Base-by-base conservation (phyloP, 1,139 yeast species). In the Torulaspora globosa region DNA sequence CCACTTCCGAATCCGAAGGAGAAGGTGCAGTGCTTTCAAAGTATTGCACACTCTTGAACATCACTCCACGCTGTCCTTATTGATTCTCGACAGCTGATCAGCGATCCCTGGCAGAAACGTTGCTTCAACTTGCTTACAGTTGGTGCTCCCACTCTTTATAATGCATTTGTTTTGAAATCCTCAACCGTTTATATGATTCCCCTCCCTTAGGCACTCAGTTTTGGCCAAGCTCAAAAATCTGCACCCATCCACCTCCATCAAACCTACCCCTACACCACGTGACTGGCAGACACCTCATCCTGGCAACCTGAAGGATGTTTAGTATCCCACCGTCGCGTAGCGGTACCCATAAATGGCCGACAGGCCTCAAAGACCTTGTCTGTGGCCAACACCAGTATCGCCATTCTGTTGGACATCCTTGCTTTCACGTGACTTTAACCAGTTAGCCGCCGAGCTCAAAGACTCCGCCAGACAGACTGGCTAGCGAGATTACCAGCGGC, bases 11-110 rank as follows among this genome's bases (percentile, higher is more conserved):
- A 39, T 52, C 61, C 6, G 63, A 54, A 15, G 58, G 57, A 12
- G 79, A 72, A 48, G 74, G 76, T 49, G 74, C 48, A n/a, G 49
- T 53, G 31, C 47, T 48, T 15, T 55, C 54, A 24, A 58, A 53
- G 39, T 47, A 56, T 39, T 56, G 51, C 33, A 56, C 59, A 32
- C 49, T 51, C 44, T 53, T 56, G 50, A 57, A 57, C 61, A 57
- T 57, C 27, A 23, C 23, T 39, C n/a, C 2, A 37, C 7, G 34
- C 11, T 16, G 9, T 12, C 23, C 7, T 9, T 15, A 31, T 16
- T 10, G n/a, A 15, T 18, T 5, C 21, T 11, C 34, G 8, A 31
- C 15, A 10, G 12, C 29, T 26, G 12, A 15, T 16, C 12, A 16
- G 16, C 21, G 23, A 16, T 7, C 12, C 34, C 12, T n/a, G n/a